phyloP scores from a whole-genome alignment of 2,329 filamentous ascomycete species.

The Hypoxylon sp. region DNA sequence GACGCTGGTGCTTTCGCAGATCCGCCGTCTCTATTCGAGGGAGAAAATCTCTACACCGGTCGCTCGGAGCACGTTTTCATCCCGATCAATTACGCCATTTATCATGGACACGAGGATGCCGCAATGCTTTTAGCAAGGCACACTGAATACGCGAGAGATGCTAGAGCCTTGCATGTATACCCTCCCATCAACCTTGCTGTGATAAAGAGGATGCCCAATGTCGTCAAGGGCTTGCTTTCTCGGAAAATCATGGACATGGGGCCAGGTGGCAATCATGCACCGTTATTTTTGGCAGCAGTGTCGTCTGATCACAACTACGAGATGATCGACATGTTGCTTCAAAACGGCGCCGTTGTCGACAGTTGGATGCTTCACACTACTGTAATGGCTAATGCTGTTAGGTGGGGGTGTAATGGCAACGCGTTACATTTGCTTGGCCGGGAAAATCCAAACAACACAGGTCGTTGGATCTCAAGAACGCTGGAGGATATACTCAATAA shows the following conservation, averaged over 20 bases:
- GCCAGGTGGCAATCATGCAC: too few species aligned
- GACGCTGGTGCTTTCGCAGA: not conserved
- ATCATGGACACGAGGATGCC: not conserved
- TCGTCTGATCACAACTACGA: not conserved
- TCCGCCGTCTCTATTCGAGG: not conserved
- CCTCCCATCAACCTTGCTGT: not conserved
- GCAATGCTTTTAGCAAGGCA: constrained; percentile 4
- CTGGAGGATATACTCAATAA: too few species aligned
- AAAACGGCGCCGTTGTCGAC: not conserved
- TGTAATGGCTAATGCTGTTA: too few species aligned
- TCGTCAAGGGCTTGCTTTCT: not conserved
- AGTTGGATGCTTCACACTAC: too few species aligned
- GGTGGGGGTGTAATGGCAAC: not conserved
- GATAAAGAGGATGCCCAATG: not conserved
- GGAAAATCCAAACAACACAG: not conserved
- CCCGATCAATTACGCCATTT: not conserved
- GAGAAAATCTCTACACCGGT: too few species aligned
- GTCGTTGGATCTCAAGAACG: too few species aligned
- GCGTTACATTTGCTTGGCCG: not conserved
- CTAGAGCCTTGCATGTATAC: not conserved
- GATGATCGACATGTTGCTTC: not conserved
- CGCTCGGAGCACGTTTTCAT: too few species aligned
- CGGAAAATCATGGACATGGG: too few species aligned
- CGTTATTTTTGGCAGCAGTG: not conserved
- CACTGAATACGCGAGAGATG: not conserved